These are phyloP conservation scores for Xylariales sp. DNA, from an alignment of 2,329 filamentous ascomycete species.

Conservation along the genomic window DNA sequence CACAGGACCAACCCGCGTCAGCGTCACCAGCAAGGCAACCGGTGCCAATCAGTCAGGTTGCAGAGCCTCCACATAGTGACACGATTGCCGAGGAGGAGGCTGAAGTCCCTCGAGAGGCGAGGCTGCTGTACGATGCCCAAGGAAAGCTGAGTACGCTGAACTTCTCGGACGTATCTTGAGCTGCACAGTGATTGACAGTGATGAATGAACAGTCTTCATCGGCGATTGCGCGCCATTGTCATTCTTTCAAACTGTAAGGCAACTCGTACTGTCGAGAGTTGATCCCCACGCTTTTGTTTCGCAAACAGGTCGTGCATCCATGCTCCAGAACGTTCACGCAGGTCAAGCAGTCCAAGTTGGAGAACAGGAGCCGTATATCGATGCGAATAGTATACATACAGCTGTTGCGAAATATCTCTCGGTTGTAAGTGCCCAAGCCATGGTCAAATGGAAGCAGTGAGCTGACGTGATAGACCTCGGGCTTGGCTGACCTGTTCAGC, in stretches of 20 bases:
- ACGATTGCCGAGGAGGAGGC: slow-evolving; percentile 43
- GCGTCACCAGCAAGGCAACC: neutral
- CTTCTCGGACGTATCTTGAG: no score
- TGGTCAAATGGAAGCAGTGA: neutral
- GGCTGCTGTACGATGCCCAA: slow-evolving; percentile 46
- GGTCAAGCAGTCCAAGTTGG: slow-evolving; percentile 15
- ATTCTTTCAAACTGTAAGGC: slow-evolving; percentile 50
- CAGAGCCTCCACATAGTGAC: slow-evolving; percentile 17
- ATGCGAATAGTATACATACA: slow-evolving; percentile 11
- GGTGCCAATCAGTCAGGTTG: slow-evolving; percentile 6
- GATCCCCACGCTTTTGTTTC: slow-evolving; percentile 47
- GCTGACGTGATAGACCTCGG: slow-evolving; percentile 29
- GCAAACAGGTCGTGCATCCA: slow-evolving; percentile 44
- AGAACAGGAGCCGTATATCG: slow-evolving; percentile 17
- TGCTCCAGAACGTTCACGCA: slow-evolving; percentile 41
- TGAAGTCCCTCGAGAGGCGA: slow-evolving; percentile 49
- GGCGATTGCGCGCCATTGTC: slow-evolving; percentile 53
- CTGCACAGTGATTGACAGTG: no score
- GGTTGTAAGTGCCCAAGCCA: slow-evolving; percentile 17
- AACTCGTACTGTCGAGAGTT: slow-evolving; percentile 44
- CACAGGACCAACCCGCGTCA: neutral
- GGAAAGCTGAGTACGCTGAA: slow-evolving; percentile 44
- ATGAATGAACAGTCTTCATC: slow-evolving; percentile 36
- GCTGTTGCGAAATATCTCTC: slow-evolving; percentile 19
- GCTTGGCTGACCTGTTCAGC: slow-evolving; percentile 46